Conservation (phyloP, 1,284 basidiomycete genomes). For the Sporisorium iseilematis-ciliati region DNA sequence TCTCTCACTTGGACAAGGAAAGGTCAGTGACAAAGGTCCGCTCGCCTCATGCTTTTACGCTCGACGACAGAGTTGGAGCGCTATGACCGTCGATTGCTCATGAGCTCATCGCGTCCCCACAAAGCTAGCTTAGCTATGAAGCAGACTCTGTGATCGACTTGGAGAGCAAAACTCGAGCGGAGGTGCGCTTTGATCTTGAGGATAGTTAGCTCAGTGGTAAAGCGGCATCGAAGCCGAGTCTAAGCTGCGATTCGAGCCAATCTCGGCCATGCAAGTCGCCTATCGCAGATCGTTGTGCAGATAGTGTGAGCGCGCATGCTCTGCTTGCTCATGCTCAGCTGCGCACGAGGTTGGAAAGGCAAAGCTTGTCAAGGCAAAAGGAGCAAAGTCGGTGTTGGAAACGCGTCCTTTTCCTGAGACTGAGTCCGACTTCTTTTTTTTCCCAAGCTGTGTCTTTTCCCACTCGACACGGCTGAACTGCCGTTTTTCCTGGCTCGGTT, state of each 20-base stretch:
- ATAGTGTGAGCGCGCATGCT: no score
- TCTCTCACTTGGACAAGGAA: no score
- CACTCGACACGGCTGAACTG: neutral
- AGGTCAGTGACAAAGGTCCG: no score
- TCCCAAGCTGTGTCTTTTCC: no score
- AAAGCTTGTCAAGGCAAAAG: neutral
- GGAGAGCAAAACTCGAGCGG: neutral
- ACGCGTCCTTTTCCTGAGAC: neutral
- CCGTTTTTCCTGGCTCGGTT: neutral
- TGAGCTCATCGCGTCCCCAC: no score
- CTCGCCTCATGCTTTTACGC: no score
- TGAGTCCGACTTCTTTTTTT: neutral
- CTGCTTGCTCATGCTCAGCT: no score
- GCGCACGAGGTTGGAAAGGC: neutral
- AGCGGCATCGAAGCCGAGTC: conserved; percentile 7
- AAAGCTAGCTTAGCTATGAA: no score
- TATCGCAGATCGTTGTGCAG: neutral
- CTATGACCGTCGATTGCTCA: no score
- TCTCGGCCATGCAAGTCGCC: conserved; percentile 9
- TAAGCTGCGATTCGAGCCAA: neutral
- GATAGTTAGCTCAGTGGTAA: neutral
- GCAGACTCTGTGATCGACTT: no score
- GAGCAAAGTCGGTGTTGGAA: neutral
- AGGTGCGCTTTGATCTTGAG: neutral
- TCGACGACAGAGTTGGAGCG: no score